These are phyloP conservation scores for Plasmodium fragile DNA, from an alignment of 169 alveolate genomes.

Conservation along the genomic window DNA sequence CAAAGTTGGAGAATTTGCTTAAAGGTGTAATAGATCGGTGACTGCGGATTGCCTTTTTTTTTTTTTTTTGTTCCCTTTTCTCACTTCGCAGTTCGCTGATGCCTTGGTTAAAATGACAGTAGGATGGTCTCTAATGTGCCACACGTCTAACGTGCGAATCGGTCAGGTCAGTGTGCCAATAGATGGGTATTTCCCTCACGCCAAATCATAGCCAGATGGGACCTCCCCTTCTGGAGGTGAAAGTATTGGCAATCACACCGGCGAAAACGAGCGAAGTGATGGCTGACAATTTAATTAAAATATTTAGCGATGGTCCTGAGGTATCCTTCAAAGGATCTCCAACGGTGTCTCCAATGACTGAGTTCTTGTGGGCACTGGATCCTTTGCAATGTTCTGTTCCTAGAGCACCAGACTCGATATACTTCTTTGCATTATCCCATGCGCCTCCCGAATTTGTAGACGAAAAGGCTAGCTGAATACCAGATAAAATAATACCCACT, in stretches of 20 bases:
- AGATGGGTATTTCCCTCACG: not conserved
- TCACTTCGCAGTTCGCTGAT: not conserved
- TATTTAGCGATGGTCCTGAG: conserved; percentile 93
- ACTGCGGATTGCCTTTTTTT: not conserved
- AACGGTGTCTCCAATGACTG: conserved; percentile 94
- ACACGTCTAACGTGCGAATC: not conserved
- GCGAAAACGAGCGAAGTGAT: conserved; percentile 90
- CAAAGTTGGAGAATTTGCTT: not conserved
- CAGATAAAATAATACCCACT: conserved; percentile 93
- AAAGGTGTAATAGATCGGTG: not conserved
- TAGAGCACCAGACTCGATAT: conserved; percentile 87
- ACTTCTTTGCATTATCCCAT: conserved; percentile 94
- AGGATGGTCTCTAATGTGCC: not conserved
- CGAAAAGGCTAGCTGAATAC: conserved; percentile 91
- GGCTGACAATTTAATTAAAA: conserved; percentile 89
- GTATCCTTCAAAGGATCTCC: conserved; percentile 97
- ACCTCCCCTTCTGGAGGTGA: conserved; percentile 82
- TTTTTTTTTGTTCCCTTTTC: not conserved
- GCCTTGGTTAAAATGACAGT: not conserved
- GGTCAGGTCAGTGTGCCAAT: not conserved
- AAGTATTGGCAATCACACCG: conserved; percentile 78
- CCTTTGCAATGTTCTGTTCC: conserved; percentile 82
- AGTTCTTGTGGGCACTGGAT: conserved; percentile 88
- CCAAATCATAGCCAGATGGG: conserved; percentile 80
- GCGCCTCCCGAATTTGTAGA: conserved; percentile 93